Evolutionary conservation across 305 asterid genomes (phyloP).

Genomic region (Stenogyne calaminthoides): DNA sequence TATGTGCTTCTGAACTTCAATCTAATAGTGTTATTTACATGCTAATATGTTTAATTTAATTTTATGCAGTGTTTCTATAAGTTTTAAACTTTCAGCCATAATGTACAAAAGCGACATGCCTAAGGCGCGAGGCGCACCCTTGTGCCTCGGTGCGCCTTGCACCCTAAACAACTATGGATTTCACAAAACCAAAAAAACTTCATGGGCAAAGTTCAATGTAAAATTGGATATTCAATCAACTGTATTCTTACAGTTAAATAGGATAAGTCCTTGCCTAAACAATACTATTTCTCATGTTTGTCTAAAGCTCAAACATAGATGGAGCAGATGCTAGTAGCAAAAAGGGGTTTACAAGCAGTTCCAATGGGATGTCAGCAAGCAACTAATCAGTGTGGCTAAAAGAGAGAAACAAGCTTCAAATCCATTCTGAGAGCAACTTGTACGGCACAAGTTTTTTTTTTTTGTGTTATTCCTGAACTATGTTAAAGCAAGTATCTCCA

Average conservation of each 20-base stretch:
- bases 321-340: conserved; percentile 22
- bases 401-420: neutral
- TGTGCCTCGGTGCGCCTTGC: too few species aligned
- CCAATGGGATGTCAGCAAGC: conserved; percentile 2
- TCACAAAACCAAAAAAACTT: neutral
- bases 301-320: conserved; percentile 17
- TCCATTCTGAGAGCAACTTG: conserved; percentile 11
- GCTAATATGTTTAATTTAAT: too few species aligned
- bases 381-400: conserved; percentile 9
- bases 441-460: neutral
- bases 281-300: neutral
- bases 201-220: neutral
- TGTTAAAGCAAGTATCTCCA: conserved; percentile 21
- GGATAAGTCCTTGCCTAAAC: neutral
- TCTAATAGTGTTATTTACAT: too few species aligned
- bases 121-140: too few species aligned
- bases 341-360: neutral
- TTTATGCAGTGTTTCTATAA: too few species aligned
- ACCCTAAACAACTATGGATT: too few species aligned
- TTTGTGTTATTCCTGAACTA: conserved; percentile 9
- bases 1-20: too few species aligned
- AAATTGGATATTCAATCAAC: neutral
- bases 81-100: too few species aligned
- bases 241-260: neutral
- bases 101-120: too few species aligned